Evolutionary conservation across 805 yeast genomes (phyloP).

Genomic region (Dipodascopsis uninucleata): DNA sequence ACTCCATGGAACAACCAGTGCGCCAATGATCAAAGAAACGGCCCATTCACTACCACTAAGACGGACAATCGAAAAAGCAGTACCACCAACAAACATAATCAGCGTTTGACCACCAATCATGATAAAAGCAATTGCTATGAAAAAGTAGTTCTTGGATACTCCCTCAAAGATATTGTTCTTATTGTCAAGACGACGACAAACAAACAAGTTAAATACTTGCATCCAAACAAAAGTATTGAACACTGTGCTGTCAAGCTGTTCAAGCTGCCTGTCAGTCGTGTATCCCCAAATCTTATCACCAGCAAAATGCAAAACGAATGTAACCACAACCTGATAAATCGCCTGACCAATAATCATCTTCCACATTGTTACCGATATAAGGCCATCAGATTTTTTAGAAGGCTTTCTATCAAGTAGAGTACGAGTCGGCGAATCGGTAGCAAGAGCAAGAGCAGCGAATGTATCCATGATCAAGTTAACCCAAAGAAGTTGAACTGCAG

Average conservation of each 20-base stretch:
- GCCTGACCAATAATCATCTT: slow-evolving; percentile 95
- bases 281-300: slow-evolving; percentile 56
- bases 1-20: slow-evolving; percentile 78
- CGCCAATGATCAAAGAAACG: slow-evolving; percentile 76
- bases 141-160: slow-evolving; percentile 76
- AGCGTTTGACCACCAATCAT: slow-evolving; percentile 82
- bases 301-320: slow-evolving; percentile 77
- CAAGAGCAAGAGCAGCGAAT: slow-evolving; percentile 92
- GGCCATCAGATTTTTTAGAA: slow-evolving; percentile 70
- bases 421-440: slow-evolving; percentile 93
- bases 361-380: slow-evolving; percentile 94
- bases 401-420: slow-evolving; percentile 76
- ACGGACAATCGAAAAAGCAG: slow-evolving; percentile 78
- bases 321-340: slow-evolving; percentile 67
- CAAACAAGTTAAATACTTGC: slow-evolving; percentile 90
- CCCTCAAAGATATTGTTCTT: slow-evolving; percentile 82
- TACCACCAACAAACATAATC: slow-evolving; percentile 96
- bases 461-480: slow-evolving; percentile 98
- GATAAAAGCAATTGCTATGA: slow-evolving; percentile 63
- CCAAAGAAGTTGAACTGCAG: slow-evolving; percentile 97
- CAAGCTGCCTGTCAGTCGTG: slow-evolving; percentile 43
- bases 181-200: slow-evolving; percentile 81
- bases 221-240: slow-evolving; percentile 97
- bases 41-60: slow-evolving; percentile 90
- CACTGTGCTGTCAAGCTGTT: slow-evolving; percentile 74